phyloP scores from a whole-genome alignment of 1,139 yeast species.

The Lodderomyces metapsilosis region DNA sequence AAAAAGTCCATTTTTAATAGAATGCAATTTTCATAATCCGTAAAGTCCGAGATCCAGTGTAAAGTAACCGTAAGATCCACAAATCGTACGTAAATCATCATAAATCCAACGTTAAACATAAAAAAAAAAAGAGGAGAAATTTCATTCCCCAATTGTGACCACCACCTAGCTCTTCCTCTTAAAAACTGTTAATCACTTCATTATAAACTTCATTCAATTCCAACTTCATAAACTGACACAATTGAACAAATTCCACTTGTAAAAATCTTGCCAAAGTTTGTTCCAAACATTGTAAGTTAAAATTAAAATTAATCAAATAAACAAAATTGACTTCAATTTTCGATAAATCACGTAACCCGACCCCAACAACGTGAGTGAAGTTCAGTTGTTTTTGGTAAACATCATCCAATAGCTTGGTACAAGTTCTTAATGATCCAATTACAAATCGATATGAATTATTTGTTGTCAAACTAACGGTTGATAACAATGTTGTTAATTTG shows the following conservation, averaged over 20 bases:
- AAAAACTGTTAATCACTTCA: not conserved
- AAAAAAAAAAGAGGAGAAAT: too few species aligned
- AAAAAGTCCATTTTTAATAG: too few species aligned
- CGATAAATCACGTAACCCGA: constrained; percentile 35
- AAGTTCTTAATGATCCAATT: constrained; percentile 44
- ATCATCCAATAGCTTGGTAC: constrained; percentile 45
- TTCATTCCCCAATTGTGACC: too few species aligned
- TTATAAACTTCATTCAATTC: constrained; percentile 11
- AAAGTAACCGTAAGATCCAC: too few species aligned
- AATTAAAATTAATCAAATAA: constrained; percentile 39
- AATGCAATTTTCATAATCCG: too few species aligned
- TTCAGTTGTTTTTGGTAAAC: constrained; percentile 43
- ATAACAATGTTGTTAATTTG: constrained; percentile 34
- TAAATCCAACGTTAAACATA: not conserved
- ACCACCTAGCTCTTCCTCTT: too few species aligned
- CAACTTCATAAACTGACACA: constrained; percentile 20
- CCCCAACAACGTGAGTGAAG: constrained; percentile 48
- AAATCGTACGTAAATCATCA: too few species aligned
- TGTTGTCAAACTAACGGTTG: constrained; percentile 30
- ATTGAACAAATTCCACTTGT: constrained; percentile 25
- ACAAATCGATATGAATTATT: constrained; percentile 40
- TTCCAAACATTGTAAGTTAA: constrained; percentile 34
- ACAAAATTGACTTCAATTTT: constrained; percentile 43
- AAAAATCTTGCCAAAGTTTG: constrained; percentile 35
- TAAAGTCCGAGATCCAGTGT: too few species aligned